phyloP scores from a whole-genome alignment of 2,329 filamentous ascomycete genomes.

The Nectriaceae sp. region DNA sequence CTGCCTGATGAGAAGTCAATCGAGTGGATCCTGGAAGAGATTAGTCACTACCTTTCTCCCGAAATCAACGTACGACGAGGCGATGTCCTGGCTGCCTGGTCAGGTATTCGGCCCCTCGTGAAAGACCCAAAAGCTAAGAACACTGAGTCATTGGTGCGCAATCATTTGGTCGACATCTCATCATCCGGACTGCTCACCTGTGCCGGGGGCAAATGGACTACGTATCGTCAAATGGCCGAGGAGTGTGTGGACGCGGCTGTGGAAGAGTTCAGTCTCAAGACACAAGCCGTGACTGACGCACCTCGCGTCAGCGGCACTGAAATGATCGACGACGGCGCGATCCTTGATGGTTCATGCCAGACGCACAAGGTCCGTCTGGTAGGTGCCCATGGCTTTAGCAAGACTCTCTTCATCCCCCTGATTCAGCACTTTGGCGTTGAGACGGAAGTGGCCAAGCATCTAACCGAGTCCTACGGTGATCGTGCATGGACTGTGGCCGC shows the following conservation, averaged over 20 bases:
- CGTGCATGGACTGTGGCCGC: slow-evolving; percentile 88
- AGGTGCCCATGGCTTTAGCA: slow-evolving; percentile 84
- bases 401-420: slow-evolving; percentile 89
- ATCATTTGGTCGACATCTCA: slow-evolving; percentile 82
- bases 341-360: slow-evolving; percentile 68
- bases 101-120: slow-evolving; percentile 82
- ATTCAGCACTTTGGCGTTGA: slow-evolving; percentile 93
- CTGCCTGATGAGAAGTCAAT: slow-evolving; percentile 82
- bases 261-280: slow-evolving; percentile 63
- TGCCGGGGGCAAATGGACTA: slow-evolving; percentile 90
- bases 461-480: slow-evolving; percentile 87
- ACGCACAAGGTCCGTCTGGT: slow-evolving; percentile 81
- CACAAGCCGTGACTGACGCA: slow-evolving; percentile 58
- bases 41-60: slow-evolving; percentile 77
- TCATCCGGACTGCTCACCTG: slow-evolving; percentile 79
- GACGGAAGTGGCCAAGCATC: slow-evolving; percentile 87
- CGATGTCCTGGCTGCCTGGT: slow-evolving; percentile 89
- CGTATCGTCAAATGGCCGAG: slow-evolving; percentile 90
- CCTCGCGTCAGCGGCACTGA: slow-evolving; percentile 71
- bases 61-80: slow-evolving; percentile 83
- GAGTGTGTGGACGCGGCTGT: slow-evolving; percentile 84
- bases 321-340: slow-evolving; percentile 69
- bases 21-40: slow-evolving; percentile 83
- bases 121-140: slow-evolving; percentile 84
- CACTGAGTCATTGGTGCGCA: slow-evolving; percentile 84